These are phyloP conservation scores for Agaricus bisporus DNA, from an alignment of 768 basidiomycete genomes.

Conservation along the genomic window DNA sequence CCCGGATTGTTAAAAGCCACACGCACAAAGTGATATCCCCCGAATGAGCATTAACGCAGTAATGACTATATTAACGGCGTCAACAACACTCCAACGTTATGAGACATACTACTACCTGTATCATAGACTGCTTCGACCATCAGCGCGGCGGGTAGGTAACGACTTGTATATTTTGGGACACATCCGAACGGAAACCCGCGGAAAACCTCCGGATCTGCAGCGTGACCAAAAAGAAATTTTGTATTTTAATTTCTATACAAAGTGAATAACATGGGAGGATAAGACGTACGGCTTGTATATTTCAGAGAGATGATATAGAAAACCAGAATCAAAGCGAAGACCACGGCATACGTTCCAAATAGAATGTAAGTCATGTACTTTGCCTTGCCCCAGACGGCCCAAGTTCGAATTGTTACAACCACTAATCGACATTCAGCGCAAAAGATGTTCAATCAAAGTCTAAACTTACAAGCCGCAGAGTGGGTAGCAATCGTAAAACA, in stretches of 20 bases:
- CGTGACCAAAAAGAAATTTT: not conserved
- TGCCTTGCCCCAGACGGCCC: not conserved
- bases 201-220: not conserved
- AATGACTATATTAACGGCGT: not conserved
- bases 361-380: not conserved
- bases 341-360: not conserved
- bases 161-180: not conserved
- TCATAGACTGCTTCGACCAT: not conserved
- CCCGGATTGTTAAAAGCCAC: not conserved
- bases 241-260: too few relatives aligned
- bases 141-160: not conserved
- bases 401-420: not conserved
- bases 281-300: not conserved
- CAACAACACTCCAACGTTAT: not conserved
- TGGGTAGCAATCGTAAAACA: not conserved
- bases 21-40: not conserved
- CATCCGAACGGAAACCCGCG: not conserved
- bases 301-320: not conserved
- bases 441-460: not conserved
- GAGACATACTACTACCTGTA: not conserved
- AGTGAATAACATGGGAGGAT: not conserved
- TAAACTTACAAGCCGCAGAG: not conserved
- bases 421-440: not conserved
- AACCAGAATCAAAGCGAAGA: not conserved
- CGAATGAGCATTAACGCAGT: not conserved